Conservation (phyloP, 495 filamentous ascomycete genomes). For the Rostrohypoxylon terebratum region DNA sequence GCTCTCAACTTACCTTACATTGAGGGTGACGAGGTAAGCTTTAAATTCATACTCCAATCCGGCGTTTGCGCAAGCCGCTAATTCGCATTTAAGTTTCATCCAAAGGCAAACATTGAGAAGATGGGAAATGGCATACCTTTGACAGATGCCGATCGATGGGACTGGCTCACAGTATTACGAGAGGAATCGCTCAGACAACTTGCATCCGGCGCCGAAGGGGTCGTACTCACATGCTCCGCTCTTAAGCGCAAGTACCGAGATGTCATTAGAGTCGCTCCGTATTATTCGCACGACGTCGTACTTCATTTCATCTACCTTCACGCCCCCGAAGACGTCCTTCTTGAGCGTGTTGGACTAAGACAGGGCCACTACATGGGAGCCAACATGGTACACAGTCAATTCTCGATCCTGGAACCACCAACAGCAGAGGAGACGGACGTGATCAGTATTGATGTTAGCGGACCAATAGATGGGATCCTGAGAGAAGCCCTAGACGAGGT, state of each 20-base stretch:
- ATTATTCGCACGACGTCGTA: slow-evolving; percentile 77
- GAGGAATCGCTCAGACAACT: slow-evolving; percentile 78
- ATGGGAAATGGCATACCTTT: slow-evolving; percentile 89
- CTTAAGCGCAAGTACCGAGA: slow-evolving; percentile 98
- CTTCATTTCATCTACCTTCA: slow-evolving; percentile 95
- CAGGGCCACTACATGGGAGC: slow-evolving; percentile 96
- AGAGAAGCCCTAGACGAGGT: slow-evolving; percentile 69
- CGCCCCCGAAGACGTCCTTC: slow-evolving; percentile 76
- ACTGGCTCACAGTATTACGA: slow-evolving; percentile 93
- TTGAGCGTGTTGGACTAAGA: slow-evolving; percentile 77
- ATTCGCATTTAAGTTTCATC: slow-evolving; percentile 78
- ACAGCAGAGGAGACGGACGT: slow-evolving; percentile 83
- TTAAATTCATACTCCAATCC: background rate
- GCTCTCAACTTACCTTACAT: slow-evolving; percentile 82
- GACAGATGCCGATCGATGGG: slow-evolving; percentile 96
- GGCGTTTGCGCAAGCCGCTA: slow-evolving; percentile 21
- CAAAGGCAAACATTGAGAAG: slow-evolving; percentile 87
- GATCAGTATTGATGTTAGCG: slow-evolving; percentile 82
- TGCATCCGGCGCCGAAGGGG: slow-evolving; percentile 71
- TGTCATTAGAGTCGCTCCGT: slow-evolving; percentile 89
- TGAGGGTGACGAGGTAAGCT: slow-evolving; percentile 94
- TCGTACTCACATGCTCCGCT: slow-evolving; percentile 95
- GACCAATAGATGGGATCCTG: slow-evolving; percentile 73
- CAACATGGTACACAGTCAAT: slow-evolving; percentile 95
- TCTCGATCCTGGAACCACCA: slow-evolving; percentile 86